Conservation (phyloP, 306 rosid genomes). For the Gastrolobium villosum region DNA sequence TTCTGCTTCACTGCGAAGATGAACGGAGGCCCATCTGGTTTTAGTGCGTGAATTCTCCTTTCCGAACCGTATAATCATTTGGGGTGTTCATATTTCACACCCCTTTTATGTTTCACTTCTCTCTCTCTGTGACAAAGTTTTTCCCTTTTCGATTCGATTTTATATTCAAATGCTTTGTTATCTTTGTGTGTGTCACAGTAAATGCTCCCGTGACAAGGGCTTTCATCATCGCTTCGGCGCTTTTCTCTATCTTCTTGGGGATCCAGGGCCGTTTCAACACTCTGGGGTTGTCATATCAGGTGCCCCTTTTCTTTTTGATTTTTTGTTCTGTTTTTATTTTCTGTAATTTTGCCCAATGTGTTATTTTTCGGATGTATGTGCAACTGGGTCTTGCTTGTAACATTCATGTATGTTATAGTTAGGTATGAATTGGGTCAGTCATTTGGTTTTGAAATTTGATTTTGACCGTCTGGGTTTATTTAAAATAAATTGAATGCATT, state of each 20-base stretch:
- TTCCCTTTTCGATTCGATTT: neutral
- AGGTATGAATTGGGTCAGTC: slow-evolving; percentile 19
- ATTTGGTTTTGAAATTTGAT: slow-evolving; percentile 22
- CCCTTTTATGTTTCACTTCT: slow-evolving; percentile 1
- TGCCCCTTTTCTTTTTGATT: slow-evolving; percentile 30
- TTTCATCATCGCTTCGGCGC: slow-evolving; percentile 72
- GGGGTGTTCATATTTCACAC: slow-evolving; percentile 14
- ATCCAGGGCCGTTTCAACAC: slow-evolving; percentile 82
- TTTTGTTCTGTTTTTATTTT: slow-evolving; percentile 16
- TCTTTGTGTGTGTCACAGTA: slow-evolving; percentile 63
- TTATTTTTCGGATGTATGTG: slow-evolving; percentile 26
- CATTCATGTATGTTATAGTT: slow-evolving; percentile 4
- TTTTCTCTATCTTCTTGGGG: slow-evolving; percentile 91
- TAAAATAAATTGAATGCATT: neutral
- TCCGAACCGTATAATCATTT: slow-evolving; percentile 17
- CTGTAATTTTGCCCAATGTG: neutral
- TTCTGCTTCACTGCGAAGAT: slow-evolving; percentile 69
- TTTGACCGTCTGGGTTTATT: slow-evolving; percentile 23
- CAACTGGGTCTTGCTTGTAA: slow-evolving; percentile 31
- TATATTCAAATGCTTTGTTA: slow-evolving; percentile 49
- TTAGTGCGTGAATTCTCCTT: slow-evolving; percentile 67
- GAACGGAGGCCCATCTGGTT: slow-evolving; percentile 99
- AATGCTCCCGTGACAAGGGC: slow-evolving; percentile 94
- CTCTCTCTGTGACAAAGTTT: neutral
- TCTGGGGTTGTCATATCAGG: slow-evolving; percentile 94